Evolutionary conservation across 1,284 basidiomycete species (phyloP).

Genomic region (Moesziomyces aphidis): DNA sequence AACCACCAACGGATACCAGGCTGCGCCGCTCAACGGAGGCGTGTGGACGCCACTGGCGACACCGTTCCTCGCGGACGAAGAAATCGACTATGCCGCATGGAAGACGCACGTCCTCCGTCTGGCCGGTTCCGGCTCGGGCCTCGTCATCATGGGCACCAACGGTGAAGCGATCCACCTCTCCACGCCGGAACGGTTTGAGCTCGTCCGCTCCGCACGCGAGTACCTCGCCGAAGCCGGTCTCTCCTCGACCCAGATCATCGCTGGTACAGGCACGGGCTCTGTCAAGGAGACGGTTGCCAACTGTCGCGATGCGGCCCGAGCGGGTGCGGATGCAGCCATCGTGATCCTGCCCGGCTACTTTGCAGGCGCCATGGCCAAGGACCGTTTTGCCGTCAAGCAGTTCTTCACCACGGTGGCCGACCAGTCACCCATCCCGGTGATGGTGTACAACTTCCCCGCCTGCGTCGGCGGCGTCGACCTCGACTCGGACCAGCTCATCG

Average conservation of each 20-base stretch:
- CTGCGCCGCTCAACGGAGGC: conserved; percentile 71
- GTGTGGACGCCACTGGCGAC: conserved; percentile 87
- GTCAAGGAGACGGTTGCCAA: conserved; percentile 83
- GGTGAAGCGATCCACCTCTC: conserved; percentile 83
- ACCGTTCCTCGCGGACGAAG: conserved; percentile 83
- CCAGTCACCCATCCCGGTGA: conserved; percentile 84
- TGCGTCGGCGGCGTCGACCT: conserved; percentile 80
- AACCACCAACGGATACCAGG: conserved; percentile 24
- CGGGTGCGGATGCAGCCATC: conserved; percentile 85
- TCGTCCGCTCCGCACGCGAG: conserved; percentile 79
- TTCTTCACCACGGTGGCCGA: conserved; percentile 82
- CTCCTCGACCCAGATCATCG: conserved; percentile 77
- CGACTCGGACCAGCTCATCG: conserved; percentile 83
- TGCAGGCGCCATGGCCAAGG: conserved; percentile 76
- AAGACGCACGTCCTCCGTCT: conserved; percentile 79
- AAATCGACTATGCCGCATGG: conserved; percentile 81
- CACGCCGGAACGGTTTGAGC: conserved; percentile 76
- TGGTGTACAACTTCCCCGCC: conserved; percentile 89
- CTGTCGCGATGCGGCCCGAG: conserved; percentile 78
- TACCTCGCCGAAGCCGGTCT: conserved; percentile 79
- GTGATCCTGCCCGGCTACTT: conserved; percentile 88
- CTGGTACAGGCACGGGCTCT: conserved; percentile 83
- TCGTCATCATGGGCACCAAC: conserved; percentile 84
- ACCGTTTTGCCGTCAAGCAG: conserved; percentile 76
- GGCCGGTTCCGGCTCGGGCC: conserved; percentile 79